Evolutionary conservation across 2,329 filamentous ascomycete species (phyloP), one percentile per base, ranked within the genome.

Genomic region (Nemania serpens): DNA sequence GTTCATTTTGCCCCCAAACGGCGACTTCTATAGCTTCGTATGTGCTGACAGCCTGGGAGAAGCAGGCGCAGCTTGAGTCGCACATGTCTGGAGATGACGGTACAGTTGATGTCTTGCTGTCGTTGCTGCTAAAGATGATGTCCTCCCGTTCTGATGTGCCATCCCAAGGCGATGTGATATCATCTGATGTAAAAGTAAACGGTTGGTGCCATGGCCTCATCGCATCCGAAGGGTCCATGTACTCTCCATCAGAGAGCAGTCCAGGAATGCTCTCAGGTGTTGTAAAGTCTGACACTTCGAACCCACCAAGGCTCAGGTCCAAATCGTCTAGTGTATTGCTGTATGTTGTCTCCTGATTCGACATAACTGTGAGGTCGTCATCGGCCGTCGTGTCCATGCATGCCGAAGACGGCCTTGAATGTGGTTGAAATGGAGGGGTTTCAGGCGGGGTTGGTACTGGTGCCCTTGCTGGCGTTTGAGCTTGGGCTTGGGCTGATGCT

Each of bases 1-100:
- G 53, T 33, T 66, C 64, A 9, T 55, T 53, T 11, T 62, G 64
- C 6, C 51, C 53, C 64, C 64, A 66, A 7, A 58, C 52, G 20
- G 61, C 58, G n/a, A 64, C 43, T 34, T 66, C 64, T 29, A 66
- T 64, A 29, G 62, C 55, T 20, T 66, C 64, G 34, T 64, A 53
- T 25, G 61, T 64, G 50, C 41, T 55, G n/a, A 62, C 36, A 11
- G 62, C 64, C 39, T 57, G 64, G 12, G 51, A 59, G 54, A 62
- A 64, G 33, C 64, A 66, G 11, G 61, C 52, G 39, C 64, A 66
- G 51, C 29, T 58, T 7, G 62, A 62, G 34, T 64, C 59, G 22
- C 45, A 54, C 33, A 50, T 41, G 3, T 22, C 50, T 17, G 50
- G 55, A 2, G 60, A 58, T 42, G 57, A 62, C 7, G 33, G 37